Base-by-base conservation (phyloP, 108 stramenopile species). In the Phaeodactylum tricornutum region DNA sequence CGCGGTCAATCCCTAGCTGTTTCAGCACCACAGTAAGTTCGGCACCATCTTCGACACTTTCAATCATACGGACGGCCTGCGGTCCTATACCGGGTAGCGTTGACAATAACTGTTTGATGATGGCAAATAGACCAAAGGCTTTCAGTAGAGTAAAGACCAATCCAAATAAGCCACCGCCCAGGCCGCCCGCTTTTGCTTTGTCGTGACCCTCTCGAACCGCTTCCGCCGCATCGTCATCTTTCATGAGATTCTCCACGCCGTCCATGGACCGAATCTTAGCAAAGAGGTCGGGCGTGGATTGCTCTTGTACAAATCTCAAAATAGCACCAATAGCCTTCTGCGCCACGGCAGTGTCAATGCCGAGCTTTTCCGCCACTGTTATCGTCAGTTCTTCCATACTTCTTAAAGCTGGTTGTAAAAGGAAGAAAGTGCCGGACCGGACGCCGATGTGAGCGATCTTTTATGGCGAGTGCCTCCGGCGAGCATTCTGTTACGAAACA, bases 291-390 rank as follows among this genome's bases (percentile, higher is more conserved):
- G n/a, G 26, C 23, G 2, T 24, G 20, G 23, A 20, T 20, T 45
- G 19, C 15, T 15, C 15, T 24, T 45, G 23, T 2, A 45, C 24
- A 20, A 45, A 45, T 24, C n/a, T 45, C 24, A 45, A 23, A 20
- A 45, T 24, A 2, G 43, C 43, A 3, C 43, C 43, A 2, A 45
- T 45, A 25, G 43, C 43, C 43, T 45, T 45, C 20, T 20, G 23
- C 24, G 23, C 20, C 22, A 2, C 20, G 3, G 3, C 20, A 15
- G 23, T 25, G 43, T 45, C 43, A n/a, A 45, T 3, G 2, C n/a
- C n/a, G n/a, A n/a, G n/a, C n/a, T n/a, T n/a, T n/a, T n/a, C n/a
- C n/a, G n/a, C n/a, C n/a, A n/a, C n/a, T n/a, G n/a, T n/a, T n/a
- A n/a, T n/a, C n/a, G n/a, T n/a, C n/a, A n/a, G n/a, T n/a, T n/a